Evolutionary conservation across 768 basidiomycete species (phyloP), one percentile per base, ranked within the genome.

Genomic region (Xanthoconium purpureum): DNA sequence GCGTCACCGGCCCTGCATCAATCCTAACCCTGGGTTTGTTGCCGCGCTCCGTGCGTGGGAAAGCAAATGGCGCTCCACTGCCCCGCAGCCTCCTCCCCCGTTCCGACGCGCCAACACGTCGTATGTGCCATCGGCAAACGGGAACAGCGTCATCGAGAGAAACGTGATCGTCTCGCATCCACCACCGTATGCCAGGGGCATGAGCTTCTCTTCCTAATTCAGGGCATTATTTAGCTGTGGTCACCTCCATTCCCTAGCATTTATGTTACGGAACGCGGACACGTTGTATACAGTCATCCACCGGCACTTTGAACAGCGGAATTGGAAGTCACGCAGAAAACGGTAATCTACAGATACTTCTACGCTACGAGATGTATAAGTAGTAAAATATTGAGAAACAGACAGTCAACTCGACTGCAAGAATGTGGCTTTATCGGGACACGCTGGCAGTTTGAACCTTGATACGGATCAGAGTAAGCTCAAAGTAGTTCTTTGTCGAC

Each of bases 21-120:
- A 89, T 65, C 89, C 89, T 15, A 91, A 91, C 63, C 73, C 85
- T n/a, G 88, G 86, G 6, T 91, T 91, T 63, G 81, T 89, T 18
- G 68, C 74, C 1, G 79, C 81, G 0, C 70, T 87, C 14, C 75
- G 78, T 20, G 81, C 83, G 29, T 87, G 84, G 84, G 85, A 87
- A 56, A 54, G 32, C 10, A 64, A 55, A 39, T 73, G 73, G 73
- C 66, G 61, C 11, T 62, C 70, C 6, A 48, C 44, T 50, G 0
- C 39, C 47, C 0, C 24, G 24, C 24, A 24, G 24, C 57, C 70
- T 13, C 55, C 46, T 4, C 62, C 65, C 10, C 67, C 71, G 5
- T 62, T 66, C 32, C 63, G 70, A 7, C 70, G 70, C n/a, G 63
- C 70, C 1, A 71, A 63, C 17, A 71, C 70, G 6, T 71, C 70